Evolutionary conservation across 495 filamentous ascomycete genomes (phyloP), one percentile per base, ranked within the genome.

Genomic region (Xylaria longipes): DNA sequence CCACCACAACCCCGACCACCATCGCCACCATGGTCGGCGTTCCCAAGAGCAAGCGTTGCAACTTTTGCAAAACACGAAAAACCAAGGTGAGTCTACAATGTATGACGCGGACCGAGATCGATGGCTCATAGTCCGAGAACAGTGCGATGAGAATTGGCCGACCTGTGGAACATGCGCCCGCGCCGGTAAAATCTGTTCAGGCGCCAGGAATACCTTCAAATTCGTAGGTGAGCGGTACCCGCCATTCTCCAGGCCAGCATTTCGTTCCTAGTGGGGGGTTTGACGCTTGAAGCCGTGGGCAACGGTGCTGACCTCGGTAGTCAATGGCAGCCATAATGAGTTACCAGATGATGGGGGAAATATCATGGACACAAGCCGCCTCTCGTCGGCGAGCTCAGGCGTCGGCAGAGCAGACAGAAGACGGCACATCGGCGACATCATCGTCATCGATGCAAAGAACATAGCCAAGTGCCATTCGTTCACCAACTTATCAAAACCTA

Each of bases 61-160:
- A 72, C 0, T 79, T 79, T 39, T 79, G 77, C 70, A 79, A 75
- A 39, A 35, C 73, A 39, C 73, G 77, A 22, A 77, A 76, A 66
- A 77, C 77, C 22, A 79, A 79, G 67, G 75, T 68, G 61, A 72
- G 73, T 56, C n/a, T 9, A 27, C 45, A 1, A 6, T 29, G 2
- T 8, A 41, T 31, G 12, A 20, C 5, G 1, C 48, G n/a, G 43
- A 41, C 14, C 6, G 15, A 37, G 20, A 33, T 15, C 43, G 1
- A 15, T 45, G 41, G 41, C 69, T 58, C 25, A 54, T 11, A 45
- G 27, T 17, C 37, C n/a, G 25, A 65, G 33, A 72, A 57, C 54
- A 83, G 79, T 84, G 82, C 63, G 82, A 84, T 71, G 82, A 84
- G 71, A 79, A 78, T 58, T 82, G 77, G 77, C 81, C 82, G 37